Base-by-base conservation (phyloP, 1,139 yeast species). In the Saccharomyces hybrid region DNA sequence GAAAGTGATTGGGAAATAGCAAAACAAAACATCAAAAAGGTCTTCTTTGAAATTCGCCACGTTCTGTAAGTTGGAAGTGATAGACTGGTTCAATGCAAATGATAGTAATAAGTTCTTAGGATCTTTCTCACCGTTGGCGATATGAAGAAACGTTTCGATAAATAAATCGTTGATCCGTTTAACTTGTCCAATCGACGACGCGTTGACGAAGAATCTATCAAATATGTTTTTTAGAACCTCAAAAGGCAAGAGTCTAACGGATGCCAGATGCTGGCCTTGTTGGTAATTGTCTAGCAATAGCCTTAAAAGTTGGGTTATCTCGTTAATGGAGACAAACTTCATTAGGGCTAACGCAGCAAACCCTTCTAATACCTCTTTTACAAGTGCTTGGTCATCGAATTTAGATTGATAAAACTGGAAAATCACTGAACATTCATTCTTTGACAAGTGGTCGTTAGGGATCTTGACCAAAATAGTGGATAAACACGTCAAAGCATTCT, bases 1-100 rank as follows among this genome's bases (percentile, higher is more conserved):
- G 72, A 95, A 95, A 0, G 97, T 87, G 53, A 95, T 91, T 3
- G 99, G 99, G 72, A 91, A 95, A 72, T 95, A 95, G 70, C 99
- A 93, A 68, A 93, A 93, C 46, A 90, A 78, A 41, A 88, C 83
- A 67, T 95, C 99, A 66, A 91, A 93, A 56, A 93, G 70, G 28
- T 88, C 89, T 58, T 84, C 84, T 28, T 75, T 70, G 54, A 63
- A 70, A 2, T 71, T 64, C 0, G 62, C 58, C 42, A 75, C 74
- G 52, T 83, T 76, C 0, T 71, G 67, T 49, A 86, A 76, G 8
- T 62, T 61, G 7, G 71, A 61, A 28, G 86, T 77, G 27, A 93
- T 79, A 3, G 56, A 55, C 11, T 71, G 63, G 62, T 86, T 82
- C 52, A 89, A 69, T 3, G 75, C 71, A 64, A 93, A 90, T 0